phyloP scores from a whole-genome alignment of 352 stramenopile species.

The Blastocystis sp. region DNA sequence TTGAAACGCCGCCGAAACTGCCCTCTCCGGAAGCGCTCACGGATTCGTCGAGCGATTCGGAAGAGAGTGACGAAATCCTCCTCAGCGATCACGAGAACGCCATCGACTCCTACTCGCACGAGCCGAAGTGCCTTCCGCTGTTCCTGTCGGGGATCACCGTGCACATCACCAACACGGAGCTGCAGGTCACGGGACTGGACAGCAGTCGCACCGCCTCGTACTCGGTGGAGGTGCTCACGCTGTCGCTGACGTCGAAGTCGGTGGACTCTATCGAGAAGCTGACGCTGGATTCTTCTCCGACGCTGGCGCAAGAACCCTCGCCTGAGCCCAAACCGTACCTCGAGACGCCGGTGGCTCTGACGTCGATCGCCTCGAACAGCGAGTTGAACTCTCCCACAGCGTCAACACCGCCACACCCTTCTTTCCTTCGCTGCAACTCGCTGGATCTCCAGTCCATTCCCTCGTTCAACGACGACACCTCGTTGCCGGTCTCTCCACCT shows the following conservation, averaged over 20 bases:
- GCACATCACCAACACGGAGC: constrained; percentile 12
- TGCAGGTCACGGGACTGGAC: constrained; percentile 44
- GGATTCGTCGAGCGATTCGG: not conserved
- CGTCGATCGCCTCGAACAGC: not conserved
- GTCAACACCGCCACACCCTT: not conserved
- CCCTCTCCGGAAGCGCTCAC: not conserved
- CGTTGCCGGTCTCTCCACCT: not conserved
- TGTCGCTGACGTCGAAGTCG: not conserved
- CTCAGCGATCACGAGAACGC: constrained; percentile 30
- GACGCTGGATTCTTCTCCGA: not conserved
- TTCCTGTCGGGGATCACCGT: constrained; percentile 12
- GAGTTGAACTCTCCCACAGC: not conserved
- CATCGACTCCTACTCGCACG: no score
- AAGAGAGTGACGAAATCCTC: constrained; percentile 7
- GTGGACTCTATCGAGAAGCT: constrained; percentile 24
- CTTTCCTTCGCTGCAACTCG: not conserved
- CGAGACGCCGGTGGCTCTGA: not conserved
- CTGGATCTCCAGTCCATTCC: not conserved
- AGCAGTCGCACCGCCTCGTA: constrained; percentile 11
- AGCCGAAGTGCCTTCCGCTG: not conserved
- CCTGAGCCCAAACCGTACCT: not conserved
- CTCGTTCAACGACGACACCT: not conserved
- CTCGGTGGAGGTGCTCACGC: constrained; percentile 15
- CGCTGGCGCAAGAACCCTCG: not conserved
- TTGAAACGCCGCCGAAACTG: not conserved